phyloP scores from a whole-genome alignment of 2,329 filamentous ascomycete species.

The Diaporthe vexans region DNA sequence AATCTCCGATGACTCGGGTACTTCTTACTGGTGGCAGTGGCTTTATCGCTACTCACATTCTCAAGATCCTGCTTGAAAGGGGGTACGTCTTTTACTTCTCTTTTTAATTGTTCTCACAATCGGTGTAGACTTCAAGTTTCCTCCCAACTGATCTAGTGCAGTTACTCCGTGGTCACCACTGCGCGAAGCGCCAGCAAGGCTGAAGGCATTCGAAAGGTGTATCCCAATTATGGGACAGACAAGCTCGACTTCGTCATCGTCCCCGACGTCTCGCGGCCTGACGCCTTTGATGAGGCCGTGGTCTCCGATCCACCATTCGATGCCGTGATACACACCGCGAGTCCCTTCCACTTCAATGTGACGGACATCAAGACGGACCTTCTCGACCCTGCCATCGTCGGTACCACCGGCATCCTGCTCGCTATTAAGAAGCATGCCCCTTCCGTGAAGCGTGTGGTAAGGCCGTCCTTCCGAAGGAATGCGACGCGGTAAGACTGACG shows the following conservation, averaged over 20 bases:
- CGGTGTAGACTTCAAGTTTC: background rate
- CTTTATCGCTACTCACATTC: background rate
- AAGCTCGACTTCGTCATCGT: constrained; percentile 68
- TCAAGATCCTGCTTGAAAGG: background rate
- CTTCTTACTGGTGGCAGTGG: background rate
- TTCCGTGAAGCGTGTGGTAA: constrained; percentile 71
- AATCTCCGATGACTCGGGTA: background rate
- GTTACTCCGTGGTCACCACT: constrained; percentile 53
- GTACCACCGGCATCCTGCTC: constrained; percentile 63
- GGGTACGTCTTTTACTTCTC: background rate
- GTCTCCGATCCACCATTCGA: constrained; percentile 70
- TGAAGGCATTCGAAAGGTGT: constrained; percentile 56
- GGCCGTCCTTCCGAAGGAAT: background rate
- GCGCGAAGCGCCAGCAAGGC: constrained; percentile 63
- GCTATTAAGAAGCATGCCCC: constrained; percentile 60
- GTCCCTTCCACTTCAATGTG: constrained; percentile 79
- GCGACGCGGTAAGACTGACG: background rate
- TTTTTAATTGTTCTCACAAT: background rate
- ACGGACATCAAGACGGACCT: constrained; percentile 62
- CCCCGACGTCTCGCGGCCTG: constrained; percentile 77
- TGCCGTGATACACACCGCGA: constrained; percentile 80
- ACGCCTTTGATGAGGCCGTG: constrained; percentile 73
- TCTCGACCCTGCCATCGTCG: constrained; percentile 69
- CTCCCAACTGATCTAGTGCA: background rate
- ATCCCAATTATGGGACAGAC: constrained; percentile 58